Conservation (phyloP, 2,329 filamentous ascomycete species). For the Westerdykella sp. region DNA sequence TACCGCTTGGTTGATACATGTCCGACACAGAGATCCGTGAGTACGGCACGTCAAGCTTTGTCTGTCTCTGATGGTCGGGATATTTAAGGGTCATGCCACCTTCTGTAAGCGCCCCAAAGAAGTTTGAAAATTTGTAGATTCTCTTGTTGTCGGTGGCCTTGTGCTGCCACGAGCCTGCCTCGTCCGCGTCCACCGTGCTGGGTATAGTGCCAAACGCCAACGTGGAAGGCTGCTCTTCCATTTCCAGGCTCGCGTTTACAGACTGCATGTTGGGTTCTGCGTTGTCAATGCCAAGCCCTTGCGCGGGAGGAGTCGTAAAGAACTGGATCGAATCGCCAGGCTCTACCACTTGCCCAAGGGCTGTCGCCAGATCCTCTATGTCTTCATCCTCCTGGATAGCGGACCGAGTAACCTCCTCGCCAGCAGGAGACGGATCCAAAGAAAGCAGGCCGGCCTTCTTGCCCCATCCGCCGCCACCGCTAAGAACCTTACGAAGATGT, state of each 20-base stretch:
- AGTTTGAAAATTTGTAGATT: slow-evolving; percentile 22
- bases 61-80: slow-evolving; percentile 8
- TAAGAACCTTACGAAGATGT: slow-evolving; percentile 52
- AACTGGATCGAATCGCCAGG: slow-evolving; percentile 56
- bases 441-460: slow-evolving; percentile 72
- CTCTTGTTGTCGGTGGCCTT: slow-evolving; percentile 5
- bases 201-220: slow-evolving; percentile 40
- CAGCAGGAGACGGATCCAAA: slow-evolving; percentile 54
- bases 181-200: slow-evolving; percentile 39
- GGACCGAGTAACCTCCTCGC: slow-evolving; percentile 1
- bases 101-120: slow-evolving; percentile 60
- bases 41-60: slow-evolving; percentile 48
- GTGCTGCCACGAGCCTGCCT: slow-evolving; percentile 17
- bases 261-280: not conserved
- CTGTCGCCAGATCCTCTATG: slow-evolving; percentile 28
- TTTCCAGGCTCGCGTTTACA: not conserved
- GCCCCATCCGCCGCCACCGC: slow-evolving; percentile 81
- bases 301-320: slow-evolving; percentile 19
- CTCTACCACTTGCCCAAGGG: slow-evolving; percentile 52
- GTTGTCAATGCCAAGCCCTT: not conserved
- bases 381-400: slow-evolving; percentile 8
- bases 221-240: slow-evolving; percentile 2
- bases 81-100: slow-evolving; percentile 41
- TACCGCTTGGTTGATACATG: not conserved
- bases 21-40: slow-evolving; percentile 26